These are phyloP conservation scores for Didymella pomorum DNA, from an alignment of 2,329 filamentous ascomycete genomes.

Conservation along the genomic window DNA sequence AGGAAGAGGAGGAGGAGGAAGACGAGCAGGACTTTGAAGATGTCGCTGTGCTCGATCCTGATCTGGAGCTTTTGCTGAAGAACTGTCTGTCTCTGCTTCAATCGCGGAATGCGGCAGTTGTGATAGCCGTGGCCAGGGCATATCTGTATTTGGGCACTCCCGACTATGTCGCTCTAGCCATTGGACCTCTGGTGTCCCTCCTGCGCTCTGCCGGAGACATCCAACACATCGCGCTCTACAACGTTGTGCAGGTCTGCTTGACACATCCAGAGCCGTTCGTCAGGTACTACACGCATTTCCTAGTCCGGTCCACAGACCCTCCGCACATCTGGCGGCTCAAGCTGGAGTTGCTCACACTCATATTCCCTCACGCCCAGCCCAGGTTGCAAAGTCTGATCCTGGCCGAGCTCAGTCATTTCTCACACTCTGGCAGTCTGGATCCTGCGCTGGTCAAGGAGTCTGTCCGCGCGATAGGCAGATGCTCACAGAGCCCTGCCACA, in stretches of 20 bases:
- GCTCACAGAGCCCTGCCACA: conserved; percentile 71
- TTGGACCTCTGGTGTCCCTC: conserved; percentile 86
- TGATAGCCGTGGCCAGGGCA: conserved; percentile 83
- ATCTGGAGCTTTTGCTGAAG: conserved; percentile 82
- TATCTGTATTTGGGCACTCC: conserved; percentile 85
- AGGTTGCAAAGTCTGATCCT: conserved; percentile 86
- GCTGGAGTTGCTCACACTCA: conserved; percentile 85
- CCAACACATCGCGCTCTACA: conserved; percentile 88
- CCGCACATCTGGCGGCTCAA: conserved; percentile 89
- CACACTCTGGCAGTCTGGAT: conserved; percentile 83
- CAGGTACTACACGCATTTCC: conserved; percentile 86
- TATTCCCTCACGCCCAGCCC: conserved; percentile 82
- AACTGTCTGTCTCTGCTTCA: conserved; percentile 84
- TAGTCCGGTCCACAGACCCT: conserved; percentile 81
- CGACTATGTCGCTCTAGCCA: conserved; percentile 75
- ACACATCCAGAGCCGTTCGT: conserved; percentile 80
- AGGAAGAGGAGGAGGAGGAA: conserved; percentile 56
- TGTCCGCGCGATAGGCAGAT: conserved; percentile 91
- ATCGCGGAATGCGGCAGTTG: conserved; percentile 91
- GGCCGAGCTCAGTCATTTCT: conserved; percentile 93
- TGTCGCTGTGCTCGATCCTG: conserved; percentile 73
- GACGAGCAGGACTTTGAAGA: conserved; percentile 62
- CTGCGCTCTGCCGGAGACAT: conserved; percentile 86
- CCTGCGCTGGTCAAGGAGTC: conserved; percentile 84
- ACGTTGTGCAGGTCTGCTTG: conserved; percentile 92